Evolutionary conservation across 768 basidiomycete species (phyloP), one percentile per base, ranked within the genome.

Genomic region (Trametes villosa): DNA sequence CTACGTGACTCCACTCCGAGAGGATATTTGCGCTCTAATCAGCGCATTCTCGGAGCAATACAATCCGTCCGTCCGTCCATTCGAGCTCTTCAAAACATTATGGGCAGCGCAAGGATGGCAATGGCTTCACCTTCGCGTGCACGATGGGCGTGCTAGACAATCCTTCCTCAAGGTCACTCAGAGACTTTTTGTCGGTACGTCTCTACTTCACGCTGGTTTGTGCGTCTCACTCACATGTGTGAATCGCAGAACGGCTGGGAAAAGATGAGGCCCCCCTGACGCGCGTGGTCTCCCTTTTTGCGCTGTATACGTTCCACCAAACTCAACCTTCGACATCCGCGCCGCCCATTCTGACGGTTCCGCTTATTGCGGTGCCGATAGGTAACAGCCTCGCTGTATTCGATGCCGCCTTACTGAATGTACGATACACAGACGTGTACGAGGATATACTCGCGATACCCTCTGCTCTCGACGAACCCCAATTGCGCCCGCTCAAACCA

Each of bases 121-220:
- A 31, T 91, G 85, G 83, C 72, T 91, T 44, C 90, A 92, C 68
- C 82, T 94, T 75, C 86, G 83, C 70, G 84, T 87, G 4, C 83
- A 89, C 59, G 91, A 94, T 66, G 74, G 79, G 42, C 80, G 88
- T 49, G 77, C 87, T 22, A 82, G 92, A 36, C 83, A 87, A 46
- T 70, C 76, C 0, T 90, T 91, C 71, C 72, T 93, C 29, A 77
- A 77, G 33, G 78, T 84, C 11, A 82, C 84, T 2, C 74, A 81
- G 53, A 77, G 91, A 46, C 73, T 91, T 20, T 89, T 94, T 69
- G 74, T 86, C 40, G 90, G 92, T 91, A 66, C 44, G 83, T 29
- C 15, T 30, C 30, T n/a, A 4, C 15, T 17, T 18, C 17, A 17
- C 15, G 11, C 27, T 48, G 4, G 4, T 2, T 15, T 4, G 24